A percentile compares a stretch with the other conserved stretches of the same genome.
Evolutionary conservation across 148 eudicot genomes (phyloP).

Genomic region (Polygonum maritimum): DNA sequence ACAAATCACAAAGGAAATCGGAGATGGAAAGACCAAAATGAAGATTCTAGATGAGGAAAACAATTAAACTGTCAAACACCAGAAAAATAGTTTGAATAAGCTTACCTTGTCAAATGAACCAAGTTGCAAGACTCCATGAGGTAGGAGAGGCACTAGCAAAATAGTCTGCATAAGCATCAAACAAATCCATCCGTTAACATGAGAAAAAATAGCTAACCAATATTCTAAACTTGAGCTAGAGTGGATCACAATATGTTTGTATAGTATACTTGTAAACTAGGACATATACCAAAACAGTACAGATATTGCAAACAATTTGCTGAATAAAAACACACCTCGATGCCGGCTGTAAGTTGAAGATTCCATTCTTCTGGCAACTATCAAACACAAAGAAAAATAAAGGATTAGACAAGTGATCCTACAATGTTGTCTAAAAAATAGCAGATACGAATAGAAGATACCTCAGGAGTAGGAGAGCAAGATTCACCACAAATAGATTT

Average conservation of each 20-base stretch:
- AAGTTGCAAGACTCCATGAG: constrained; percentile 71
- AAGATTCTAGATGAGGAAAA: not conserved
- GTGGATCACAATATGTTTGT: not conserved
- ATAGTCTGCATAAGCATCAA: constrained; percentile 49
- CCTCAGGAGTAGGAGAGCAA: constrained; percentile 31
- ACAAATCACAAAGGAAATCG: not conserved
- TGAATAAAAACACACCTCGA: constrained; percentile 40
- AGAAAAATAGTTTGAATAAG: not conserved
- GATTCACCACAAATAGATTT: constrained; percentile 22
- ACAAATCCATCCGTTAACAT: not conserved
- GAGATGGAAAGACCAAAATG: not conserved
- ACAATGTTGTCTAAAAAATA: not conserved
- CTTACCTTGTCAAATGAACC: constrained; percentile 66
- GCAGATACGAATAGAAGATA: constrained; percentile 16
- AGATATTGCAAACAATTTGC: not conserved
- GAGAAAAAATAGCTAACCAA: not conserved
- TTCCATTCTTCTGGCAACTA: constrained; percentile 68
- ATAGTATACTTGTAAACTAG: not conserved
- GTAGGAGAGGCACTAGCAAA: constrained; percentile 47
- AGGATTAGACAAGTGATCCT: not conserved
- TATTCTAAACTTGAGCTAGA: not conserved
- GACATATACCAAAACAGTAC: not conserved
- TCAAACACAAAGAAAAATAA: constrained; percentile 12
- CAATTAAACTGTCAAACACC: no score
- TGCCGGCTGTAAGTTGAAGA: constrained; percentile 52